Evolutionary conservation across 257 asterid genomes (phyloP), one percentile per base, ranked within the genome.

Genomic region (Nicotiana benthamiana): DNA sequence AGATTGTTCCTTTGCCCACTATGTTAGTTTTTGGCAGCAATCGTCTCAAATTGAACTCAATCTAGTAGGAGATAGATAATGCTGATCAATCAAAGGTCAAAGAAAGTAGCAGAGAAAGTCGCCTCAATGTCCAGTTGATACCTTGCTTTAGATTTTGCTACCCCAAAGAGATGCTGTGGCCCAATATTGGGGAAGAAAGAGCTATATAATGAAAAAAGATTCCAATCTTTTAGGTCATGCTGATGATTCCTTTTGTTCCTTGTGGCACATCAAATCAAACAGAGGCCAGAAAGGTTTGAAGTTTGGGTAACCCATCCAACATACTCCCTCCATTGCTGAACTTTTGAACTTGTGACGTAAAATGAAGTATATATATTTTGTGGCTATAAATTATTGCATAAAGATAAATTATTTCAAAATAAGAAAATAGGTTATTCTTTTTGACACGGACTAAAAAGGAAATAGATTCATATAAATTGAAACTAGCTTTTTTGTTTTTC

Each of bases 171-270:
- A 64, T 46, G 60, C 3, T 5, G 80, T 65, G 83, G 81, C 84
- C 60, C 75, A 36, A 15, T 20, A 75, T 28, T 10, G 18, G 27
- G 12, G n/a, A n/a, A 4, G 9, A 32, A 61, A 70, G 1, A 11
- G 30, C 30, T 22, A 56, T 15, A 46, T 18, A 51, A 36, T 22
- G 48, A 64, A 54, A 26, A 17, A 11, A 22, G 80, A 84, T 56
- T 59, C 80, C 75, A 40, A 76, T 84, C 84, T 67, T 20, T 51
- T 43, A 61, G 48, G 80, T 70, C 80, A 28, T 77, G 70, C 54
- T 48, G 24, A 51, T 56, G 82, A 82, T 82, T 79, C 82, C 79
- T 82, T 79, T 34, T 64, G 82, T 60, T 85, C 81, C 64, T 67
- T 75, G 48, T 20, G 77, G 80, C 82, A 32, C 4, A 28, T 79